phyloP scores from a whole-genome alignment of 2,329 filamentous ascomycete genomes.

The Akanthomyces lecanii region DNA sequence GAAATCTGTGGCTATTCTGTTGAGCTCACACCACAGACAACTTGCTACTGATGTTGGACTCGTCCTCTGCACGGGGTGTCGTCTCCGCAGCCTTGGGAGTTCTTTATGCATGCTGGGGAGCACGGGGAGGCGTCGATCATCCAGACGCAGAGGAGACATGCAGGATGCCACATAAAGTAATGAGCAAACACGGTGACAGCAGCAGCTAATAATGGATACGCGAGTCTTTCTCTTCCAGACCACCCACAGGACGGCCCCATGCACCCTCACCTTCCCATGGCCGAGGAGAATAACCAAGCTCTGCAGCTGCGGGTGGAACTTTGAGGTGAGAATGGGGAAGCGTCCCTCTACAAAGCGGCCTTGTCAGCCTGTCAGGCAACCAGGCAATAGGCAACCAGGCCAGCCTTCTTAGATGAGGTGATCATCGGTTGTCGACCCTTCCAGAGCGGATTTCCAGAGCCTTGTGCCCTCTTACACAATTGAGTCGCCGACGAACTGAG shows the following conservation, averaged over 20 bases:
- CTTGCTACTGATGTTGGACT: too few species aligned
- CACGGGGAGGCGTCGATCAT: not conserved
- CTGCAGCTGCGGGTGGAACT: not conserved
- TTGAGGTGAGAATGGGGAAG: not conserved
- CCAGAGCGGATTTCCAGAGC: not conserved
- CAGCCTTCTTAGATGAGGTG: not conserved
- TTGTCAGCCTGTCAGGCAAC: not conserved
- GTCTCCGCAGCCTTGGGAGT: not conserved
- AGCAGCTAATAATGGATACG: not conserved
- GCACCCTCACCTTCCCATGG: not conserved
- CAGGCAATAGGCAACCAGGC: not conserved
- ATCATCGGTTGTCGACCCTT: not conserved
- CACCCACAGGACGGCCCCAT: not conserved
- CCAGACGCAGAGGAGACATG: not conserved
- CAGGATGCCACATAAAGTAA: not conserved
- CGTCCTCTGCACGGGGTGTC: not conserved
- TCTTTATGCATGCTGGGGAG: not conserved
- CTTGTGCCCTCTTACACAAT: too few species aligned
- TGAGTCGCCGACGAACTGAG: too few species aligned
- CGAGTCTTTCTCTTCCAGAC: too few species aligned
- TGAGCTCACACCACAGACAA: not conserved
- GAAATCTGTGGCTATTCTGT: not conserved
- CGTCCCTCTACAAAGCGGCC: not conserved
- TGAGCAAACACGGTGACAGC: not conserved
- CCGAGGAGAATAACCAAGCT: not conserved